Evolutionary conservation across 2,329 filamentous ascomycete species (phyloP), one percentile per base, ranked within the genome.

Genomic region (Diaporthe citri): DNA sequence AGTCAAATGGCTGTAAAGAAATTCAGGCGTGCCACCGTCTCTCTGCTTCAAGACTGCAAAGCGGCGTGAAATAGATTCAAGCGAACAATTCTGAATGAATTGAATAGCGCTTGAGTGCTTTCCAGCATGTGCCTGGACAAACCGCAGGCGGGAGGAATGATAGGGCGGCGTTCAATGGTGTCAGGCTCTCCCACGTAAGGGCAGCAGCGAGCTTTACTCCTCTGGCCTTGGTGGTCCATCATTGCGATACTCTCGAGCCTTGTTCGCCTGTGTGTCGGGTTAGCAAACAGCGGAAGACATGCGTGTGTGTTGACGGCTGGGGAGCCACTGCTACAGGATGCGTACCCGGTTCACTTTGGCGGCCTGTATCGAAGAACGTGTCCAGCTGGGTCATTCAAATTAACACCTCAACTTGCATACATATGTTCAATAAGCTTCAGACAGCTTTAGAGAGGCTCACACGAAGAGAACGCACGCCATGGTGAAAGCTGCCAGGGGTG

Each of bases 331-430:
- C 13, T 22, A 25, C n/a, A 48, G 13, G 5, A 31, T 62, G 48
- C 76, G 41, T 57, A 77, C 76, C 34, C 74, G 66, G 56, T 77
- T 77, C n/a, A 74, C 72, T 55, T 77, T 77, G 17, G 76, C 76
- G 41, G 74, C 67, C 48, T 74, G 71, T 12, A 77, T 77, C 7
- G 76, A 77, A 3, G 76, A 77, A 6, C 76, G 74, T 10, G 74
- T 74, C 74, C 74, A 64, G 22, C 60, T 64, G n/a, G 25, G n/a
- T 17, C 41, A 64, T n/a, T 31, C 9, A 9, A 15, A 22, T 64
- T 48, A 64, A 31, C 12, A 64, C 41, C 41, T 31, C 25, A 22
- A 3, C 2, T 20, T 48, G 60, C 41, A 34, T 1, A n/a, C 1
- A 20, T 17, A 4, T 31, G 15, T 62, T 31, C 2, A 13, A 31